Evolutionary conservation across 179 eudicot species (phyloP).

Genomic region (Beta lomatogona): DNA sequence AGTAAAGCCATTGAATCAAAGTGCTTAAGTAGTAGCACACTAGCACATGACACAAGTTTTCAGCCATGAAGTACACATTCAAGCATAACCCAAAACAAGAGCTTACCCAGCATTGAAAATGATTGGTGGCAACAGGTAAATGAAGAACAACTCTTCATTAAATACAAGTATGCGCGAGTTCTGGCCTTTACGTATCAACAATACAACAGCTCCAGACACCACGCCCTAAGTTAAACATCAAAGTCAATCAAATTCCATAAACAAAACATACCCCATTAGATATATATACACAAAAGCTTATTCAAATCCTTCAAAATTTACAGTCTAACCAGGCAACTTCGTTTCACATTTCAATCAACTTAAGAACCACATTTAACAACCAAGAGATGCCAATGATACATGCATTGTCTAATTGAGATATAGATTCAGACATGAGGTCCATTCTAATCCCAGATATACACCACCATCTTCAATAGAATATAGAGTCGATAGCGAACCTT

Average conservation of each 20-base stretch:
- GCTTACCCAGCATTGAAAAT: conserved; percentile 96
- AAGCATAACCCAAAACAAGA: not conserved
- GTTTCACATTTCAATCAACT: not conserved
- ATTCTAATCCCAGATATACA: not conserved
- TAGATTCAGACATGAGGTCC: not conserved
- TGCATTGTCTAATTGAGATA: not conserved
- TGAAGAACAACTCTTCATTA: conserved; percentile 89
- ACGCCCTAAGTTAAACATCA: conserved; percentile 52
- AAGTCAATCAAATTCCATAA: conserved; percentile 18
- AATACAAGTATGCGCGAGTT: conserved; percentile 70
- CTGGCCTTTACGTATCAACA: conserved; percentile 60
- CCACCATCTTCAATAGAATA: not conserved
- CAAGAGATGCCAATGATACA: not conserved
- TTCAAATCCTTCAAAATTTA: not conserved
- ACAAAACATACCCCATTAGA: not conserved
- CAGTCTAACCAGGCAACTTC: not conserved
- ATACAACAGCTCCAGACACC: conserved; percentile 67
- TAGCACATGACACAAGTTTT: not conserved
- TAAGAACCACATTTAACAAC: conserved; percentile 1
- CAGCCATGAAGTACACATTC: conserved; percentile 3
- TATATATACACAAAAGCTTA: conserved; percentile 5
- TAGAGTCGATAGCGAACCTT: not conserved
- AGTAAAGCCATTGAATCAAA: conserved; percentile 1
- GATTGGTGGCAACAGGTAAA: conserved; percentile 89
- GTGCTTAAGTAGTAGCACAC: not conserved